phyloP scores from a whole-genome alignment of 1,284 basidiomycete genomes.

The Ceratobasidium sp. region DNA sequence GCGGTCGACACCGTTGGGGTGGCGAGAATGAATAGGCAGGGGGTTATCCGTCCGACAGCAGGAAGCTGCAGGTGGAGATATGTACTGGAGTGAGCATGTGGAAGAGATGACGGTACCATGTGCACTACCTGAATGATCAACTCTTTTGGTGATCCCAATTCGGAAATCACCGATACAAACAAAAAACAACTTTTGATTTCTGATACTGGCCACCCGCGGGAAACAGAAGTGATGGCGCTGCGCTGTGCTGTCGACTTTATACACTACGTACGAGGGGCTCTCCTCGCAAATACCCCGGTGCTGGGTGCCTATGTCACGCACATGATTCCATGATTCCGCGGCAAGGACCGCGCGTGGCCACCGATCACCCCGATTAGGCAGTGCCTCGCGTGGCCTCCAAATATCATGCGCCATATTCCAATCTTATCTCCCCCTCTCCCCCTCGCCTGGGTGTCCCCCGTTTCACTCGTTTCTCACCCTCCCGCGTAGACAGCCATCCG shows the following conservation, averaged over 20 bases:
- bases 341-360: conserved; percentile 9
- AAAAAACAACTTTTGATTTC: conserved; percentile 28
- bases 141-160: conserved; percentile 12
- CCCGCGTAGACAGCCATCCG: background rate
- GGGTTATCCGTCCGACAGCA: conserved; percentile 31
- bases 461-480: background rate
- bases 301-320: background rate
- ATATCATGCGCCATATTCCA: conserved; percentile 12
- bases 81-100: conserved; percentile 41
- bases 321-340: conserved; percentile 31
- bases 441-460: background rate
- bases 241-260: background rate
- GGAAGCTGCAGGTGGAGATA: conserved; percentile 14
- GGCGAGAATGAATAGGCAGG: conserved; percentile 9
- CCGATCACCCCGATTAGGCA: conserved; percentile 21
- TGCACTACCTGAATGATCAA: conserved; percentile 38
- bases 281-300: conserved; percentile 30
- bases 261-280: conserved; percentile 14
- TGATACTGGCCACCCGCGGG: conserved; percentile 22
- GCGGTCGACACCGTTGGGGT: conserved; percentile 11
- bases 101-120: conserved; percentile 35
- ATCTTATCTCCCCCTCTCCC: conserved; percentile 2
- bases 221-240: conserved; percentile 1
- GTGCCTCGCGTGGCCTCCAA: background rate
- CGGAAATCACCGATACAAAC: conserved; percentile 30